These are phyloP conservation scores for Penicillium olsonii DNA, from an alignment of 2,329 filamentous ascomycete genomes.

Conservation along the genomic window DNA sequence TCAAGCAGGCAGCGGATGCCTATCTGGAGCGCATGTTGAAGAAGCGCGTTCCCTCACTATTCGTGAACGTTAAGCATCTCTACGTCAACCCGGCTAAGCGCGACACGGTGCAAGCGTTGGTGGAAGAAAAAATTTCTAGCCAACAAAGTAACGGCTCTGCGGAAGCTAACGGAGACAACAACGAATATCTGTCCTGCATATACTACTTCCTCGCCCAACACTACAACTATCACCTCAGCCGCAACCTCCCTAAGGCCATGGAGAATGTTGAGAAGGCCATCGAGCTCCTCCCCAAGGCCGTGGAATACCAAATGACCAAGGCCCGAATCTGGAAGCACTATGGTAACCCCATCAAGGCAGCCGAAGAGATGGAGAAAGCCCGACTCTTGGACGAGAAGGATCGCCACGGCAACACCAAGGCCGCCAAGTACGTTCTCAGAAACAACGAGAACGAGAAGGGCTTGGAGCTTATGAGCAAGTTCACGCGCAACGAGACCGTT, in stretches of 20 bases:
- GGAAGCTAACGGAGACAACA: conserved; percentile 54
- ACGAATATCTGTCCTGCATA: conserved; percentile 71
- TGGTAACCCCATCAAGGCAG: conserved; percentile 76
- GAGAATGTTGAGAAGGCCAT: conserved; percentile 83
- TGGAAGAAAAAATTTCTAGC: conserved; percentile 70
- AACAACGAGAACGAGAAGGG: conserved; percentile 88
- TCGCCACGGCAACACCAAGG: conserved; percentile 97
- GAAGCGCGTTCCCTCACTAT: conserved; percentile 92
- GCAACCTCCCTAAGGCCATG: conserved; percentile 77
- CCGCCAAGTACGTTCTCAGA: conserved; percentile 92
- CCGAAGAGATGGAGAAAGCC: conserved; percentile 85
- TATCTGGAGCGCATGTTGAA: conserved; percentile 85
- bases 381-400: conserved; percentile 84
- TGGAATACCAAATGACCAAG: conserved; percentile 93
- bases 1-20: conserved; percentile 71
- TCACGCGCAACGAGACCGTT: conserved; percentile 86
- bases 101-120: conserved; percentile 71
- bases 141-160: conserved; percentile 51
- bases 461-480: conserved; percentile 85
- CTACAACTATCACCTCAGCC: conserved; percentile 89
- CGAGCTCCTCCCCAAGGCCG: conserved; percentile 73
- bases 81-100: conserved; percentile 79
- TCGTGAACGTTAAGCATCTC: conserved; percentile 93
- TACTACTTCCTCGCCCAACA: conserved; percentile 95
- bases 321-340: conserved; percentile 92